Evolutionary conservation across 768 basidiomycete species (phyloP).

Genomic region (Aureoboletus auriporus): DNA sequence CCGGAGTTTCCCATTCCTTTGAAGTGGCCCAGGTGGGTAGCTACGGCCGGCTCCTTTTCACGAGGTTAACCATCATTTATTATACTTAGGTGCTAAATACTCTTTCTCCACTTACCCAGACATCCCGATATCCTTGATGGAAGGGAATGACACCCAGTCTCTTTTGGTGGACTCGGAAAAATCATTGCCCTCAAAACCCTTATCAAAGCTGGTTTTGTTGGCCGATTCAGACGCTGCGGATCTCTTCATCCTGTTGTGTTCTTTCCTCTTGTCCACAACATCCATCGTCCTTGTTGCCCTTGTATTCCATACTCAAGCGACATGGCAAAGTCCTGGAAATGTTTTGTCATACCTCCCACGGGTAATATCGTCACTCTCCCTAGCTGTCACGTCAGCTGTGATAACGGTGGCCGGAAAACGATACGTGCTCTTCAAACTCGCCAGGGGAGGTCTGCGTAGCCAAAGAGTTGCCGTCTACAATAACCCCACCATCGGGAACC

Average conservation of each 20-base stretch:
- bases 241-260: constrained; percentile 3
- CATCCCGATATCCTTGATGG: too few species aligned
- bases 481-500: constrained; percentile 7
- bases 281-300: constrained; percentile 8
- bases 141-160: too few species aligned
- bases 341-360: constrained; percentile 7
- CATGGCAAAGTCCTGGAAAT: background rate
- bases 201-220: background rate
- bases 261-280: background rate
- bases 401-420: constrained; percentile 12
- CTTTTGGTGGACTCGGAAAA: background rate
- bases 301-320: background rate
- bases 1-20: too few species aligned
- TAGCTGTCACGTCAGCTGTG: constrained; percentile 10
- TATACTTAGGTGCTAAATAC: too few species aligned
- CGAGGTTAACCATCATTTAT: too few species aligned
- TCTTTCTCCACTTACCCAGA: too few species aligned
- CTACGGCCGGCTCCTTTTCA: too few species aligned
- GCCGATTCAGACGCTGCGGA: constrained; percentile 4
- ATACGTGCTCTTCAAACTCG: constrained; percentile 16
- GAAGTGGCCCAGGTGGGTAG: too few species aligned
- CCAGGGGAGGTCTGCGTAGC: constrained; percentile 9
- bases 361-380: constrained; percentile 8
- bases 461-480: constrained; percentile 10
- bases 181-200: background rate